phyloP scores from a whole-genome alignment of 208 protist species.

The Wallacemonas sp. region DNA sequence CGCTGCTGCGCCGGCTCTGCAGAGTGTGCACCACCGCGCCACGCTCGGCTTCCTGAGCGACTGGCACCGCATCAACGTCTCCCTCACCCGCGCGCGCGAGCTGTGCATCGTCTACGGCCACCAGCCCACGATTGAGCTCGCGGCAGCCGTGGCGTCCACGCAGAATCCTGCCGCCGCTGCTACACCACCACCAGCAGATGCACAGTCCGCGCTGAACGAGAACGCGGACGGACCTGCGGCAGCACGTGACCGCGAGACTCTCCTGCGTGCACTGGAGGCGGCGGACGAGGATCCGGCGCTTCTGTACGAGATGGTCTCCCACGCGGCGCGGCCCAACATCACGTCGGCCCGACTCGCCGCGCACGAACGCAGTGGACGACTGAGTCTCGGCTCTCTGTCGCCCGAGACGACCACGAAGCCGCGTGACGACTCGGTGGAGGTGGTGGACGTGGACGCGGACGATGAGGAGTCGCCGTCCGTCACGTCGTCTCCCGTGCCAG shows the following conservation, averaged over 20 bases:
- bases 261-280: slow-evolving; percentile 24
- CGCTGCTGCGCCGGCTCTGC: neutral
- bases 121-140: slow-evolving; percentile 35
- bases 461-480: neutral
- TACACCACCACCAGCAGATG: neutral
- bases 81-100: slow-evolving; percentile 90
- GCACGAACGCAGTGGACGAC: slow-evolving; percentile 8
- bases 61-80: slow-evolving; percentile 90
- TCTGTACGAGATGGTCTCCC: slow-evolving; percentile 46
- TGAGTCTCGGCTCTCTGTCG: slow-evolving; percentile 2
- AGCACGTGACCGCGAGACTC: slow-evolving; percentile 22
- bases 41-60: slow-evolving; percentile 91
- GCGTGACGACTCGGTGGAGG: neutral
- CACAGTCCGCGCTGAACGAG: neutral
- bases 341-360: slow-evolving; percentile 8
- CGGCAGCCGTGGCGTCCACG: slow-evolving; percentile 12
- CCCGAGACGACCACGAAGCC: neutral
- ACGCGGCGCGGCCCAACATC: slow-evolving; percentile 27
- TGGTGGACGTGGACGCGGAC: neutral
- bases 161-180: neutral
- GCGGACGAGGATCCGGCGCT: slow-evolving; percentile 64
- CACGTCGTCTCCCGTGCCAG: slow-evolving; percentile 6
- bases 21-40: slow-evolving; percentile 8
- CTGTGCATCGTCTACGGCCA: slow-evolving; percentile 80
- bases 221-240: neutral